Evolutionary conservation across 805 yeast species (phyloP), one percentile per base, ranked within the genome.

Genomic region (Cyberlindnera meyerae): DNA sequence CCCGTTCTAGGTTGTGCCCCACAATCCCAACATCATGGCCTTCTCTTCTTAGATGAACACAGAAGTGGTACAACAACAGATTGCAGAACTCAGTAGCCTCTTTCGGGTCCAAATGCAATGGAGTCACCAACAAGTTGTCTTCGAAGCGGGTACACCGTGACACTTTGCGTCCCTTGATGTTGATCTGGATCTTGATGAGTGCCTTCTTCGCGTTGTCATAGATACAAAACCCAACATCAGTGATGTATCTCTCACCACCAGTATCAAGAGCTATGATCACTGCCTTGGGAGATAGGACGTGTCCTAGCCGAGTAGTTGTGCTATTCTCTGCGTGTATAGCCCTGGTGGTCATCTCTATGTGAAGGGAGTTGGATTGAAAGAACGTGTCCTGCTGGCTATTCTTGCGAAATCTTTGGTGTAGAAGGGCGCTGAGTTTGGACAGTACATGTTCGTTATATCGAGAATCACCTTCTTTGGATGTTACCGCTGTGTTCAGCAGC

Each of bases 1-100:
- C 48, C 11, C 38, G 34, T 21, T 37, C 48, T 32, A 44, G 28
- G 20, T 40, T 44, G 25, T 44, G 48, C 2, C 48, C 48, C 11
- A 44, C 26, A 4, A 44, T 18, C 18, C 44, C 37, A 5, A 44
- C 38, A 12, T 41, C 37, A 15, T 22, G 31, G 6, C 29, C 41
- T 8, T 5, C 6, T 4, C 8, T 12, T 5, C 20, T 17, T 15
- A 15, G 18, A 9, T 28, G 11, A 4, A 12, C 11, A 13, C 34
- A 24, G 33, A 18, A 41, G 29, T 36, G 36, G n/a, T 26, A 13
- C 8, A 31, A n/a, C n/a, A 43, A 22, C 17, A 8, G 16, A 3
- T 21, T 11, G 3, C 28, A 8, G 30, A 44, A 38, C 18, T 14
- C 15, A 15, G 6, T 13, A 3, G 41, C 17, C 18, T 37, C 28